Base-by-base conservation (phyloP, 805 yeast genomes). In the Metschnikowia similis region DNA sequence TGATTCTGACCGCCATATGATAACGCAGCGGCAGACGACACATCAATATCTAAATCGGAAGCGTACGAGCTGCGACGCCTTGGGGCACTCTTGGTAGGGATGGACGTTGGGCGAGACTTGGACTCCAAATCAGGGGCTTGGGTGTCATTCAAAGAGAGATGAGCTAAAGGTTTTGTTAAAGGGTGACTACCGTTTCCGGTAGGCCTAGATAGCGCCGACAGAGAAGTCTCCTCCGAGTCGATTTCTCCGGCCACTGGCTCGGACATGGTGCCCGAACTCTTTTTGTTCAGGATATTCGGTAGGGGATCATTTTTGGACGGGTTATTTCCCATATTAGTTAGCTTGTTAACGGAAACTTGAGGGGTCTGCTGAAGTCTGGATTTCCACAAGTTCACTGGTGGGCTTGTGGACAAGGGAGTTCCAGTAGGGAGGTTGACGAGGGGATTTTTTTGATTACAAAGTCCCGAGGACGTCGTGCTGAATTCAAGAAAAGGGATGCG, bases 321-420 rank as follows among this genome's bases (percentile, higher is more conserved):
- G 84, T 80, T 80, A 71, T 80, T 81, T 70, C 86, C 85, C 85
- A 81, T 81, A 45, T 45, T 48, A 43, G 46, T n/a, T 34, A 28
- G 39, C 35, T 43, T 26, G 11, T 35, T 41, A 41, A 32, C 37
- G 45, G n/a, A 32, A 21, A 32, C 21, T n/a, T 28, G 26, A 6
- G 37, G 7, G 45, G 11, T 21, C 44, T 41, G 17, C 16, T n/a
- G n/a, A 21, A 21, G 34, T 26, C 45, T 32, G 11, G 45, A 34
- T 32, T 30, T 27, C 37, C 45, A 39, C 42, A 11, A 30, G 37
- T 32, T 41, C 45, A 32, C 45, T 13, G n/a, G 13, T 11, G 30
- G 26, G 36, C 13, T 21, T 32, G 34, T 41, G 37, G 37, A 16
- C 45, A 16, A n/a, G 32, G 37, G 36, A 29, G 45, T 9, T 17